Conservation (phyloP, 2,329 filamentous ascomycete genomes). For the Capronia coronata region DNA sequence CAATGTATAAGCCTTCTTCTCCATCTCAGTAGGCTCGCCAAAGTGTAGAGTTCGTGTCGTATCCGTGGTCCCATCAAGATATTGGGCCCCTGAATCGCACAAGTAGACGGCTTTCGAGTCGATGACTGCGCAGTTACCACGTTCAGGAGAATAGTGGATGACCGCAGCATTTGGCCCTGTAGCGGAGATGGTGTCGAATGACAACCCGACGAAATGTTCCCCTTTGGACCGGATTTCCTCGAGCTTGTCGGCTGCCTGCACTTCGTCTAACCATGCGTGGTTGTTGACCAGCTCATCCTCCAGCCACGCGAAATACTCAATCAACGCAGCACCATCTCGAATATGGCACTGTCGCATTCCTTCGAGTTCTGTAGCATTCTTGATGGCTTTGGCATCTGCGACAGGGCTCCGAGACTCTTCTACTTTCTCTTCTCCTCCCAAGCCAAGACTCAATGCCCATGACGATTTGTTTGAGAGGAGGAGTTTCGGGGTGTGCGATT, state of each 20-base stretch:
- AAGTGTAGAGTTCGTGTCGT: slow-evolving; percentile 93
- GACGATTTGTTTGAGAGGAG: slow-evolving; percentile 82
- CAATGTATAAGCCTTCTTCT: slow-evolving; percentile 84
- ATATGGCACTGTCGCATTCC: slow-evolving; percentile 94
- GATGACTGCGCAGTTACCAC: slow-evolving; percentile 71
- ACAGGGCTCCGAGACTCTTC: slow-evolving; percentile 84
- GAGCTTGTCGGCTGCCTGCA: slow-evolving; percentile 84
- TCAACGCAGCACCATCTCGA: slow-evolving; percentile 83
- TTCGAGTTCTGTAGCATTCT: slow-evolving; percentile 80
- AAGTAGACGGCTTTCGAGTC: slow-evolving; percentile 84
- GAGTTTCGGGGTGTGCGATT: slow-evolving; percentile 56
- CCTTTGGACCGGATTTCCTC: slow-evolving; percentile 57
- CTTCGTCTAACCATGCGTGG: slow-evolving; percentile 72
- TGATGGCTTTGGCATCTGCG: slow-evolving; percentile 85
- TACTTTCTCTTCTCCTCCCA: slow-evolving; percentile 78
- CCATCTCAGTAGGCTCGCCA: slow-evolving; percentile 71
- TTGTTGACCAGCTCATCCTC: slow-evolving; percentile 77
- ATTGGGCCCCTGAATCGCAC: slow-evolving; percentile 97
- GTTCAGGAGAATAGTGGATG: slow-evolving; percentile 91
- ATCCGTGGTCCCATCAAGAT: slow-evolving; percentile 89
- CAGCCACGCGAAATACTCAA: slow-evolving; percentile 92
- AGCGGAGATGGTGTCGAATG: slow-evolving; percentile 92
- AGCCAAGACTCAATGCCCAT: slow-evolving; percentile 81
- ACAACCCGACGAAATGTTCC: slow-evolving; percentile 77
- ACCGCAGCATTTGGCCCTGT: slow-evolving; percentile 88